Evolutionary conservation across 1,284 basidiomycete species (phyloP).

Genomic region (Fomitopsis palustris): DNA sequence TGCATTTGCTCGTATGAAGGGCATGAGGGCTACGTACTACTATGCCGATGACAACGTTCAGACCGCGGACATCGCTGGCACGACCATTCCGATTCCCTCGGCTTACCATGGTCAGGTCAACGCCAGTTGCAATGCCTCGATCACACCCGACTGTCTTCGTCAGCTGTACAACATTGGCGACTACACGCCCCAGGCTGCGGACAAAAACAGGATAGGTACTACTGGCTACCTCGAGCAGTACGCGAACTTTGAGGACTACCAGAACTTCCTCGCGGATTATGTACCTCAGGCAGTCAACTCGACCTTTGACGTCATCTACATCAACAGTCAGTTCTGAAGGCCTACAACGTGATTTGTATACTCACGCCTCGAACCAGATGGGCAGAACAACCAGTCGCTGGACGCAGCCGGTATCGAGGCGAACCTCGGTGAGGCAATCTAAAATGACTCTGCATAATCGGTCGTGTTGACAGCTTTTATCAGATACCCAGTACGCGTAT

Average conservation of each 20-base stretch:
- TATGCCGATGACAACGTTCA: slow-evolving; percentile 21
- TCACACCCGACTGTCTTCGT: slow-evolving; percentile 56
- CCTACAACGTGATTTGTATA: too few species aligned
- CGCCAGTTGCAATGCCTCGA: slow-evolving; percentile 44
- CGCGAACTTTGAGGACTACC: slow-evolving; percentile 49
- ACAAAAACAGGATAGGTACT: slow-evolving; percentile 50
- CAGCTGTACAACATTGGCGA: slow-evolving; percentile 50
- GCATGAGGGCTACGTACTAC: slow-evolving; percentile 42
- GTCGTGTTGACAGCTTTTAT: neutral
- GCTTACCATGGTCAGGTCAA: slow-evolving; percentile 42
- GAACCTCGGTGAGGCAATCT: slow-evolving; percentile 38
- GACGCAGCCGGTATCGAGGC: slow-evolving; percentile 61
- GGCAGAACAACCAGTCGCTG: slow-evolving; percentile 56
- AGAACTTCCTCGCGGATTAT: slow-evolving; percentile 31
- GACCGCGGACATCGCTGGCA: slow-evolving; percentile 25
- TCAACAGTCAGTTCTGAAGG: slow-evolving; percentile 23
- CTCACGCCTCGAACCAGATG: slow-evolving; percentile 31
- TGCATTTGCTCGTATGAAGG: slow-evolving; percentile 54
- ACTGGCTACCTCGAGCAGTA: slow-evolving; percentile 63
- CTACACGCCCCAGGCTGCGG: slow-evolving; percentile 43
- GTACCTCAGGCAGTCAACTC: slow-evolving; percentile 28
- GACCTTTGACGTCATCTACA: slow-evolving; percentile 43
- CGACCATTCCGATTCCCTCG: slow-evolving; percentile 26
- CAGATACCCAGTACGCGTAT: slow-evolving; percentile 63
- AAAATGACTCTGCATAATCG: too few species aligned